phyloP scores from a whole-genome alignment of 2,329 filamentous ascomycete genomes.

The Colletotrichum navitas region DNA sequence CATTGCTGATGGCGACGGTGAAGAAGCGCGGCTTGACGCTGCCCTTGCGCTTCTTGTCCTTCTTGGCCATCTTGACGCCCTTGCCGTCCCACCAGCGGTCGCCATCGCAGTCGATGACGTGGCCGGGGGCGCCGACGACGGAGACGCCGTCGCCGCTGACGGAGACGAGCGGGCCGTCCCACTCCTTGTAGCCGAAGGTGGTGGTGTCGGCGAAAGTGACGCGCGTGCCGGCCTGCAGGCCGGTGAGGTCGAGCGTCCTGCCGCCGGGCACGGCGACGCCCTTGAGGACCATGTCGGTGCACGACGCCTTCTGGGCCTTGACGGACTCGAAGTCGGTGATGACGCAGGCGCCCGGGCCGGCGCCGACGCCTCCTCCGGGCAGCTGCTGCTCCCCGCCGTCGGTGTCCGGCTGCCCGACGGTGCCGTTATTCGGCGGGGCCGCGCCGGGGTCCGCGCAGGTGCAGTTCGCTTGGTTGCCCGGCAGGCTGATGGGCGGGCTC shows the following conservation, averaged over 20 bases:
- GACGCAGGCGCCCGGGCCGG: constrained; percentile 57
- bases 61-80: constrained; percentile 70
- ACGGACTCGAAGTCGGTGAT: constrained; percentile 65
- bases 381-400: neutral
- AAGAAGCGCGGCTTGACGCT: constrained; percentile 55
- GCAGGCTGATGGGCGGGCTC: no score
- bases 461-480: neutral
- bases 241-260: constrained; percentile 69
- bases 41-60: constrained; percentile 65
- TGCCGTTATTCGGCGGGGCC: neutral
- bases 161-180: constrained; percentile 73
- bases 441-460: neutral
- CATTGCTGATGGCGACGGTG: constrained; percentile 58
- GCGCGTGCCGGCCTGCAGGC: constrained; percentile 62
- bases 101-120: constrained; percentile 68
- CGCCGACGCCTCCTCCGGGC: constrained; percentile 25
- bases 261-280: constrained; percentile 69
- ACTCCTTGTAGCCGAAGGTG: constrained; percentile 75
- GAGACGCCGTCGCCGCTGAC: constrained; percentile 69
- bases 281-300: constrained; percentile 67
- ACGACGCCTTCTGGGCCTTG: constrained; percentile 62
- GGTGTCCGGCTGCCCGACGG: neutral
- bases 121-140: constrained; percentile 64
- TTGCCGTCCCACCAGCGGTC: constrained; percentile 72
- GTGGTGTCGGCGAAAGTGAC: constrained; percentile 73